phyloP scores from a whole-genome alignment of 73 alveolate species.

The Blepharisma japonicum region DNA sequence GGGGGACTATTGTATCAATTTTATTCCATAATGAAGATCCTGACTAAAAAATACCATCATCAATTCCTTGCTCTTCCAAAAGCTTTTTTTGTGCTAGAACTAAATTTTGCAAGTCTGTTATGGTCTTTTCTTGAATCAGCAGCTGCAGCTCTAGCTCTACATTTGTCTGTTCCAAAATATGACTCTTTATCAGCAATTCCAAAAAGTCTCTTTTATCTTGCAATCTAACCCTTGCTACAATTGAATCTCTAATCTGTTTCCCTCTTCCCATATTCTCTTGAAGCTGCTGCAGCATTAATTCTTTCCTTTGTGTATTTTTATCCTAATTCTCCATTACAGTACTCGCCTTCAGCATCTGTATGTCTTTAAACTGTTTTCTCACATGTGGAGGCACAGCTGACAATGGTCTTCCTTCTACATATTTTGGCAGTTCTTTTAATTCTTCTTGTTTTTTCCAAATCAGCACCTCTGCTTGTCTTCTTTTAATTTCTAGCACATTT shows the following conservation, averaged over 20 bases:
- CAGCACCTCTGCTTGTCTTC: conserved; percentile 69
- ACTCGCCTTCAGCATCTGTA: conserved; percentile 63
- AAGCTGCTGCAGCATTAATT: conserved; percentile 60
- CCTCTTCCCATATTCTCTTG: conserved; percentile 62
- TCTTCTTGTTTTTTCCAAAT: conserved; percentile 53
- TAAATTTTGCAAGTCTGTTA: conserved; percentile 47
- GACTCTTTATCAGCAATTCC: conserved; percentile 66
- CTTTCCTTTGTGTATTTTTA: conserved; percentile 61
- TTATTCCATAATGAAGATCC: background rate
- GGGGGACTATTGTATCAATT: background rate
- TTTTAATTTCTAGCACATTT: conserved; percentile 74
- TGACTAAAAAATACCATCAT: background rate
- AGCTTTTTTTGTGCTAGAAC: conserved; percentile 40
- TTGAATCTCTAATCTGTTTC: conserved; percentile 56
- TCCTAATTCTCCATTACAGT: conserved; percentile 71
- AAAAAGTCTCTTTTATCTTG: conserved; percentile 68
- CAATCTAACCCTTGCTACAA: conserved; percentile 50
- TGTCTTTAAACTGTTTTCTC: conserved; percentile 40
- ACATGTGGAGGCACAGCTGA: conserved; percentile 46
- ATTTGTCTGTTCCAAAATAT: conserved; percentile 66
- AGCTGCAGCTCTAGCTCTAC: conserved; percentile 69
- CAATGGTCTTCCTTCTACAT: conserved; percentile 12
- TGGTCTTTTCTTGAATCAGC: conserved; percentile 71
- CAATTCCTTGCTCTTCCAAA: conserved; percentile 19
- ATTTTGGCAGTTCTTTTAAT: background rate